Evolutionary conservation across 163 green algal species (phyloP).

Genomic region (Volvox carteri): DNA sequence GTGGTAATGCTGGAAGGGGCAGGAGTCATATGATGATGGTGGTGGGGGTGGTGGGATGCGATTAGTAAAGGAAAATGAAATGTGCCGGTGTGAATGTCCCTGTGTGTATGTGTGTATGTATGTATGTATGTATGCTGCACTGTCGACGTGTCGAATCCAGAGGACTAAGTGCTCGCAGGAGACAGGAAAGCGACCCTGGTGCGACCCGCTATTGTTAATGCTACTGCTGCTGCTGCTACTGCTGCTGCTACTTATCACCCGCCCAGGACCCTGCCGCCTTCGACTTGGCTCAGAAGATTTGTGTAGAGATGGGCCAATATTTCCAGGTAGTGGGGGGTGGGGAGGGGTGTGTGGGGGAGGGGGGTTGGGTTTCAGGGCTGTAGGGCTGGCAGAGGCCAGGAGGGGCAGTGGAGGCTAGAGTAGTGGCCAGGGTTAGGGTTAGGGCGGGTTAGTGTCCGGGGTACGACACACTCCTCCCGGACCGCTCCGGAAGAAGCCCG

Average conservation of each 20-base stretch:
- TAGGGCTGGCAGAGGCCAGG: not conserved
- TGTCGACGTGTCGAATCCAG: no score
- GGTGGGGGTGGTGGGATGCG: not conserved
- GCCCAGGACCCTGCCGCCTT: conserved; percentile 59
- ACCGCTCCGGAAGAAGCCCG: no score
- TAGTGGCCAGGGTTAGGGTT: no score
- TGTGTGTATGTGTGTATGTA: no score
- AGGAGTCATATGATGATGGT: not conserved
- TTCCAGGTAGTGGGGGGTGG: conserved; percentile 87
- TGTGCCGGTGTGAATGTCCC: no score
- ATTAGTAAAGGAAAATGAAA: no score
- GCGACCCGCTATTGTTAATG: not conserved
- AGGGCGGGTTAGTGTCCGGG: no score
- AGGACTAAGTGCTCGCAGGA: no score
- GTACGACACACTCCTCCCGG: no score
- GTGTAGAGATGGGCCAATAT: conserved; percentile 96
- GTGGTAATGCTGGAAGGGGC: not conserved
- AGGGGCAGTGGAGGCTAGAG: not conserved
- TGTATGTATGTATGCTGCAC: no score
- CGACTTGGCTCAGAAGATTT: conserved; percentile 88
- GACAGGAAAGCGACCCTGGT: not conserved
- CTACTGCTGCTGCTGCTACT: not conserved
- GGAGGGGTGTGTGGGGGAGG: not conserved
- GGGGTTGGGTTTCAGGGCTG: not conserved
- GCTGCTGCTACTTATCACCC: not conserved